phyloP scores from a whole-genome alignment of 2,329 filamentous ascomycete genomes.

The Zasmidium cellare region DNA sequence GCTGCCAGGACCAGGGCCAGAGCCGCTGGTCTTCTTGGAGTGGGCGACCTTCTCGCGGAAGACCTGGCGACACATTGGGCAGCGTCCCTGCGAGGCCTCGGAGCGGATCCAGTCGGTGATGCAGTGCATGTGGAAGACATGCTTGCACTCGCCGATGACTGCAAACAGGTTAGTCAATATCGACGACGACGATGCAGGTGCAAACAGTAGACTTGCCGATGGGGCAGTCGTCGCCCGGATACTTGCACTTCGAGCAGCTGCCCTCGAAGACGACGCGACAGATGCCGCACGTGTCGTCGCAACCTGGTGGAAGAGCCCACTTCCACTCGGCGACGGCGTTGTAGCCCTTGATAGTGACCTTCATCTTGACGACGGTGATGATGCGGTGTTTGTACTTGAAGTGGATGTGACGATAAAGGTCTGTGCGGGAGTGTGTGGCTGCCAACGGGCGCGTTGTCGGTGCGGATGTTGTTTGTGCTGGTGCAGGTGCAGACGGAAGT shows the following conservation, averaged over 20 bases:
- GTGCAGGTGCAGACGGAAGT: neutral
- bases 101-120: constrained; percentile 96
- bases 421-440: neutral
- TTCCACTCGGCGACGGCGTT: constrained; percentile 94
- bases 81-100: constrained; percentile 88
- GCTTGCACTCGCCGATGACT: constrained; percentile 96
- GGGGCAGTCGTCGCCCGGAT: constrained; percentile 92
- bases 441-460: neutral
- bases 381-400: neutral
- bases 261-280: constrained; percentile 98
- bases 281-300: constrained; percentile 86
- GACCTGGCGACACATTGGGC: constrained; percentile 95
- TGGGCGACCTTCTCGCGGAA: constrained; percentile 35
- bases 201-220: constrained; percentile 63
- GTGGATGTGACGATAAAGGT: neutral
- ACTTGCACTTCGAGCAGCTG: constrained; percentile 97
- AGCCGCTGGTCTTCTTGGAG: neutral
- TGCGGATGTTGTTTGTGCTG: neutral
- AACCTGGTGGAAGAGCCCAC: constrained; percentile 93
- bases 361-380: constrained; percentile 62
- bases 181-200: neutral
- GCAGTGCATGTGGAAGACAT: constrained; percentile 99
- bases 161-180: constrained; percentile 12
- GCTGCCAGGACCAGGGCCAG: neutral
- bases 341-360: constrained; percentile 92